Evolutionary conservation across 257 asterid species (phyloP).

Genomic region (Gentiana straminea): DNA sequence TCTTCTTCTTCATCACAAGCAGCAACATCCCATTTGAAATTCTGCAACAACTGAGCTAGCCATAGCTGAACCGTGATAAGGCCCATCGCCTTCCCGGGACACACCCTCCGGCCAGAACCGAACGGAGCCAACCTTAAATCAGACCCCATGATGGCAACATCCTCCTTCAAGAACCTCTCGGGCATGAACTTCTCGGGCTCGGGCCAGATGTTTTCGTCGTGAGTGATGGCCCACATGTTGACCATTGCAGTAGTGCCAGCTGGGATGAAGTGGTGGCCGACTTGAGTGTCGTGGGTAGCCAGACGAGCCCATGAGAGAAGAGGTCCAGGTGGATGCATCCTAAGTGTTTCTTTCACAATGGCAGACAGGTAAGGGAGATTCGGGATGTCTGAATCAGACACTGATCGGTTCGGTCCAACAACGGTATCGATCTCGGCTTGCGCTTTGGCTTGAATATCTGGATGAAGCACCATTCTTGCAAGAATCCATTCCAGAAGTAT

Average conservation of each 20-base stretch:
- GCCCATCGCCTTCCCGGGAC: conserved; percentile 59
- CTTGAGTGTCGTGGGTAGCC: conserved; percentile 45
- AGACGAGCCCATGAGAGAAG: conserved; percentile 85
- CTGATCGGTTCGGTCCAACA: conserved; percentile 18
- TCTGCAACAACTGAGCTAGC: conserved; percentile 47
- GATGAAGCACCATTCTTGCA: conserved; percentile 83
- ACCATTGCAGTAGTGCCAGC: conserved; percentile 86
- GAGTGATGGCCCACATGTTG: conserved; percentile 87
- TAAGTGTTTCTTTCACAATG: conserved; percentile 60
- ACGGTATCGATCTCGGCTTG: conserved; percentile 42
- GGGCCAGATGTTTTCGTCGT: conserved; percentile 42
- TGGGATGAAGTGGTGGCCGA: conserved; percentile 46
- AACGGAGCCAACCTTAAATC: conserved; percentile 77
- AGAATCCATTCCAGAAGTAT: conserved; percentile 78
- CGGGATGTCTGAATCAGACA: conserved; percentile 43
- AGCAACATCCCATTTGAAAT: conserved; percentile 39
- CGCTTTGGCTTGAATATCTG: conserved; percentile 54
- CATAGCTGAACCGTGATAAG: conserved; percentile 47
- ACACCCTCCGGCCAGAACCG: conserved; percentile 59
- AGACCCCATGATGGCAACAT: conserved; percentile 51
- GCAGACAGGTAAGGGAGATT: conserved; percentile 52
- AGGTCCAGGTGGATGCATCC: conserved; percentile 85
- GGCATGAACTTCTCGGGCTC: conserved; percentile 43
- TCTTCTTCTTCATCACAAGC: not conserved
- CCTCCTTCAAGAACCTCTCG: conserved; percentile 38